These are phyloP conservation scores for Licmophora abbreviata DNA, from an alignment of 108 stramenopile species.

Conservation along the genomic window DNA sequence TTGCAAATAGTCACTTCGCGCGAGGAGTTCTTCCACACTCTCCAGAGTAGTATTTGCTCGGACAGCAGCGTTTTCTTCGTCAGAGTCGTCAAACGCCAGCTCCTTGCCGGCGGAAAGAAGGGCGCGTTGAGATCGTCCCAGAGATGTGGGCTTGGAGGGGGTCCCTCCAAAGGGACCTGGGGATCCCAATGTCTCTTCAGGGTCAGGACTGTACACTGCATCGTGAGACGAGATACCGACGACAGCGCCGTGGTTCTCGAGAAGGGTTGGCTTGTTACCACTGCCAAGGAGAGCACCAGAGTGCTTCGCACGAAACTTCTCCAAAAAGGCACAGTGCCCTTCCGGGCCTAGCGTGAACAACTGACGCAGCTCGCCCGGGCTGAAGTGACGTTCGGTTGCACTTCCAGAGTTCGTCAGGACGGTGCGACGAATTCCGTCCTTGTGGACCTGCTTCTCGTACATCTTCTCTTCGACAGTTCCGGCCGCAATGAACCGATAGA, in stretches of 20 bases:
- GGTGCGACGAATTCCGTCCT: constrained; percentile 72
- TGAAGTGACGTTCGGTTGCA: constrained; percentile 62
- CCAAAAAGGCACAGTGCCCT: constrained; percentile 53
- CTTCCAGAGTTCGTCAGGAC: constrained; percentile 35
- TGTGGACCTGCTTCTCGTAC: constrained; percentile 74
- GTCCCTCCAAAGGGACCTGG: constrained; percentile 15
- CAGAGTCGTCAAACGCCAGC: not conserved
- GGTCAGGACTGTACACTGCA: constrained; percentile 29
- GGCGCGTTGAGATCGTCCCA: not conserved
- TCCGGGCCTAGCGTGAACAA: constrained; percentile 53
- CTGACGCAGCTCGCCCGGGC: constrained; percentile 49
- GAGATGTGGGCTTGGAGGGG: not conserved
- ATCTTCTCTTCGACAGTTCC: constrained; percentile 41
- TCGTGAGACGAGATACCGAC: constrained; percentile 78
- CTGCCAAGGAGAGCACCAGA: constrained; percentile 9
- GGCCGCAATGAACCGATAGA: constrained; percentile 81
- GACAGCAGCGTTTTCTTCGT: not conserved
- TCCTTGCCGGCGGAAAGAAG: not conserved
- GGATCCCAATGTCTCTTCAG: constrained; percentile 1
- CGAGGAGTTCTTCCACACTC: not conserved
- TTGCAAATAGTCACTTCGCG: not conserved
- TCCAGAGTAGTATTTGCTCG: not conserved
- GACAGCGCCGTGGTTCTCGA: constrained; percentile 38
- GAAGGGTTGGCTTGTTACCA: constrained; percentile 30
- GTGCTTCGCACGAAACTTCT: constrained; percentile 33